A percentile compares a stretch with the other conserved stretches of the same genome.
Evolutionary conservation across 2,329 filamentous ascomycete genomes (phyloP).

Genomic region (Rhynchosporium agropyri): DNA sequence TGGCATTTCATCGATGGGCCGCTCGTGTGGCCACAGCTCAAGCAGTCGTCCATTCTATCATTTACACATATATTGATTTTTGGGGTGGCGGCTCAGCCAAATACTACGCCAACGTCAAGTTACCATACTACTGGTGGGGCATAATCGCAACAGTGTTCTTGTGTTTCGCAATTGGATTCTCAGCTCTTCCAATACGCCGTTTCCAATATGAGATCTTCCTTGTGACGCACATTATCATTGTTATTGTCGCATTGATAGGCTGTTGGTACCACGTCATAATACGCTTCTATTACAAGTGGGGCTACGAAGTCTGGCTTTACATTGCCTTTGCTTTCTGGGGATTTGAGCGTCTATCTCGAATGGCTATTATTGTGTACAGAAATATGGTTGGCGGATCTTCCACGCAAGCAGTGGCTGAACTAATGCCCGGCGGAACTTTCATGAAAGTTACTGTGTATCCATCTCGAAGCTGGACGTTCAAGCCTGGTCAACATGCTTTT

Average conservation of each 20-base stretch:
- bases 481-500: conserved; percentile 16
- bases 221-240: conserved; percentile 28
- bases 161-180: conserved; percentile 28
- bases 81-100: conserved; percentile 31
- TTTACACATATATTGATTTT: conserved; percentile 43
- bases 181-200: conserved; percentile 45
- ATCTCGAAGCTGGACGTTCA: conserved; percentile 2
- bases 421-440: conserved; percentile 13
- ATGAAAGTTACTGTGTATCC: conserved; percentile 18
- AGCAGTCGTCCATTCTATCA: conserved; percentile 50
- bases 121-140: conserved; percentile 50
- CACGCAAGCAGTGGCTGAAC: conserved; percentile 10
- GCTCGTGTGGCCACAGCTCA: conserved; percentile 50
- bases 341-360: conserved; percentile 44
- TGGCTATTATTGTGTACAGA: conserved; percentile 9
- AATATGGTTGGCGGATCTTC: conserved; percentile 5
- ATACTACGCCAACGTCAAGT: conserved; percentile 37
- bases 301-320: conserved; percentile 45
- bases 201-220: conserved; percentile 35
- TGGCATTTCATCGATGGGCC: conserved; percentile 54
- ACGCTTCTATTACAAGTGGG: conserved; percentile 43
- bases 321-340: conserved; percentile 48
- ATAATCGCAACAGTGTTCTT: conserved; percentile 44
- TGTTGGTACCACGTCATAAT: conserved; percentile 44
- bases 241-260: conserved; percentile 26